phyloP scores from a whole-genome alignment of 257 asterid genomes.

The Sherardia arvensis region DNA sequence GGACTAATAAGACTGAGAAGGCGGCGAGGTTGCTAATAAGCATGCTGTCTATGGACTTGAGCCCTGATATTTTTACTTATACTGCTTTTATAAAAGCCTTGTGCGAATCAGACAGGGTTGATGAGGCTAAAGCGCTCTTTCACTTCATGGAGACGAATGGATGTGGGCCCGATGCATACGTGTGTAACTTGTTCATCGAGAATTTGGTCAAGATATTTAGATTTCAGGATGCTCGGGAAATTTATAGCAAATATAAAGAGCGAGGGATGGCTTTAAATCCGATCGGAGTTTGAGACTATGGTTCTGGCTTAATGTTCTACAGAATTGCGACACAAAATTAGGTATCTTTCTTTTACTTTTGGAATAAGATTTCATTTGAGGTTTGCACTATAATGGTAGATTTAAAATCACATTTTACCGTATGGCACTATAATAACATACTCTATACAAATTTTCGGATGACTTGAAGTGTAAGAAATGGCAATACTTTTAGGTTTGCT shows the following conservation, averaged over 20 bases:
- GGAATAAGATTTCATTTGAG: background rate
- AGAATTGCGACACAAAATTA: background rate
- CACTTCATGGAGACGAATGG: conserved; percentile 65
- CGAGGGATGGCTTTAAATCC: conserved; percentile 42
- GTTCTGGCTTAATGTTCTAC: background rate
- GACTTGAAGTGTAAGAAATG: conserved; percentile 15
- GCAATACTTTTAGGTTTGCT: conserved; percentile 10
- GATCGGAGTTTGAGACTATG: conserved; percentile 14
- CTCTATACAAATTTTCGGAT: background rate
- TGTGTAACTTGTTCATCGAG: conserved; percentile 42
- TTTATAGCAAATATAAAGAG: conserved; percentile 37
- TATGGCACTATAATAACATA: background rate
- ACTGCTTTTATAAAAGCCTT: conserved; percentile 55
- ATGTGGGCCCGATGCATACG: conserved; percentile 52
- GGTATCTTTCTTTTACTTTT: background rate
- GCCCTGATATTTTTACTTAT: conserved; percentile 71
- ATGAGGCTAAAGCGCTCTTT: conserved; percentile 57
- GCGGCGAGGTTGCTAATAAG: conserved; percentile 63
- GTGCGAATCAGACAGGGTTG: conserved; percentile 52
- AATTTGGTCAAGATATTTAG: conserved; percentile 44
- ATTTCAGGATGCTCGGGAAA: conserved; percentile 45
- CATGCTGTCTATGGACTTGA: conserved; percentile 52
- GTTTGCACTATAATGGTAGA: too few species aligned
- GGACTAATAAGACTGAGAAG: conserved; percentile 45
- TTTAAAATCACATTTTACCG: background rate